These are phyloP conservation scores for Pleomassaria siparia DNA, from an alignment of 2,329 filamentous ascomycete genomes.

Conservation along the genomic window DNA sequence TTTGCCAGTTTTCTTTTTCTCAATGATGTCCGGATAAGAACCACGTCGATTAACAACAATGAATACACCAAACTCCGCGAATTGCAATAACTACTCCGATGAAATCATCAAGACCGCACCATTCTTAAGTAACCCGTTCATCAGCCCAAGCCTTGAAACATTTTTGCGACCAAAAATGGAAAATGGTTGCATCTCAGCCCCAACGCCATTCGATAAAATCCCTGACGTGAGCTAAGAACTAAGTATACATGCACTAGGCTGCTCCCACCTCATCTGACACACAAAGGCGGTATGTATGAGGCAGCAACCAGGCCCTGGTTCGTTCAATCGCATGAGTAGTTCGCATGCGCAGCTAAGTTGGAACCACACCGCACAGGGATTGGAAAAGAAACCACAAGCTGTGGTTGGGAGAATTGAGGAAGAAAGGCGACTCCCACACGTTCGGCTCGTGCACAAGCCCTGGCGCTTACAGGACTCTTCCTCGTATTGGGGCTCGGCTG, in stretches of 20 bases:
- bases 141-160: background rate
- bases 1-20: background rate
- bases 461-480: background rate
- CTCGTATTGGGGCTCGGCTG: background rate
- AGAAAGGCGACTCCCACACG: background rate
- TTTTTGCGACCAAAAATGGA: background rate
- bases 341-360: background rate
- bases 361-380: too few relatives aligned
- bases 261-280: background rate
- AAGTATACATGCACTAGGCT: background rate
- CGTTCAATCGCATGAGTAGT: background rate
- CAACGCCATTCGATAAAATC: background rate
- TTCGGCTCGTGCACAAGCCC: background rate
- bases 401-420: too few relatives aligned
- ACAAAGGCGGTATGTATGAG: too few relatives aligned
- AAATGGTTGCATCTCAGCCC: constrained; percentile 1
- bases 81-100: background rate
- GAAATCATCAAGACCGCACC: background rate
- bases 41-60: too few relatives aligned
- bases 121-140: background rate
- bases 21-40: too few relatives aligned
- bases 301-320: background rate
- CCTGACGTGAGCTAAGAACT: background rate
- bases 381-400: too few relatives aligned
- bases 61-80: too few relatives aligned